Base-by-base conservation (phyloP, 495 filamentous ascomycete species). In the Chaetomidium leptoderma region DNA sequence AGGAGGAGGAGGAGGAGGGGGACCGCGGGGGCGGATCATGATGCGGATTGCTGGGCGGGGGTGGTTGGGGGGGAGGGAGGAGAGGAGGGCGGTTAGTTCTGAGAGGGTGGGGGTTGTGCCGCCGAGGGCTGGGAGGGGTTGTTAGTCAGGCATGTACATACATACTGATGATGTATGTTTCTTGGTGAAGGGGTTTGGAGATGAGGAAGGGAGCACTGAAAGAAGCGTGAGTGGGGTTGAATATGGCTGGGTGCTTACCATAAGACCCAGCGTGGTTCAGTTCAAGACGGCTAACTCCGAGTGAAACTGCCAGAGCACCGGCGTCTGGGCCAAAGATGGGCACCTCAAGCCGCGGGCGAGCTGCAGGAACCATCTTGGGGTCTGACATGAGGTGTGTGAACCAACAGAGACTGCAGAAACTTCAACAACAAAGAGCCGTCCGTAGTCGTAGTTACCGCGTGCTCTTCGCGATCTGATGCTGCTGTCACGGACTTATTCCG, bases 11-110 rank as follows among this genome's bases (percentile, higher is more conserved):
- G 35, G 21, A 21, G 13, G 58, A 14, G 64, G 60, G 3, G 70
- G 60, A 8, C 72, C 73, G 19, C 73, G 69, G 2, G 74, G 75
- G n/a, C 75, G 66, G 50, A 78, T 77, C 76, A 78, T 78, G 51
- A 78, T 53, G 3, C 73, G 72, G 1, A 76, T 57, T 3, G 71
- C 4, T 30, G 53, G 53, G 61, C 27, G 68, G 49, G 4, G 39
- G 7, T 32, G 40, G 9, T 61, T 13, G 17, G 23, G 16, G 2
- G 43, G 14, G 43, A 55, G 32, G 21, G 29, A 57, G 57, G 37
- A 2, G 40, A 57, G 23, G 43, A 61, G 61, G 11, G 44, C 21
- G 29, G 48, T 21, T 23, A 70, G 63, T 26, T 66, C 63, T 14
- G 27, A 3, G 39, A 66, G 32, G 8, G 68, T 63, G 6, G 74